Percentiles rank a stretch among this genome's conserved stretches.
Evolutionary conservation across 2,329 filamentous ascomycete species (phyloP).

Genomic region (Xylaria sp.): DNA sequence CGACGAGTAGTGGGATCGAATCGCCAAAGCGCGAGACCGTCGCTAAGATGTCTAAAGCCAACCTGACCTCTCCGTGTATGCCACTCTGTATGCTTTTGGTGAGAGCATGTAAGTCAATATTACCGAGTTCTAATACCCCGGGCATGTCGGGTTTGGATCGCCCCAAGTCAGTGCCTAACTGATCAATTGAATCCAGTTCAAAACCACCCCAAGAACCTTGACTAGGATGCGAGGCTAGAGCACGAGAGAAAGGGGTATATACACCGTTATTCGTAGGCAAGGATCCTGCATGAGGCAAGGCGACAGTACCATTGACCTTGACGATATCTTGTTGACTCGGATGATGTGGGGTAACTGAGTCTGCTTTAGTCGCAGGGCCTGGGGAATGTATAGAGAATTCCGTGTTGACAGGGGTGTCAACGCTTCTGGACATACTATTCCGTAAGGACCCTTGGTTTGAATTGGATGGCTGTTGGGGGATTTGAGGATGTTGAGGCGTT

Average conservation of each 20-base stretch:
- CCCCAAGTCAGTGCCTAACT: slow-evolving; percentile 73
- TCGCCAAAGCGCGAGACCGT: slow-evolving; percentile 72
- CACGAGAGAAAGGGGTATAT: slow-evolving; percentile 65
- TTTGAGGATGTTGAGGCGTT: slow-evolving; percentile 54
- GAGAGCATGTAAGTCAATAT: slow-evolving; percentile 89
- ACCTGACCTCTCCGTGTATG: slow-evolving; percentile 86
- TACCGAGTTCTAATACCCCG: slow-evolving; percentile 78
- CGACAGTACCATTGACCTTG: slow-evolving; percentile 42
- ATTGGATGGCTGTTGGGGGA: slow-evolving; percentile 58
- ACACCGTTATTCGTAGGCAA: slow-evolving; percentile 60
- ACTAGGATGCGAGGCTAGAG: slow-evolving; percentile 57
- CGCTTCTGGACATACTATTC: slow-evolving; percentile 63
- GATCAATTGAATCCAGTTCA: slow-evolving; percentile 71
- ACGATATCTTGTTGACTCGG: slow-evolving; percentile 48
- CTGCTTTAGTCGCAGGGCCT: slow-evolving; percentile 52
- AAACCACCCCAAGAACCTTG: slow-evolving; percentile 67
- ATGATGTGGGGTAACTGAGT: slow-evolving; percentile 56
- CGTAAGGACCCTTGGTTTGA: slow-evolving; percentile 57
- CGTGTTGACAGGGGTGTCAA: slow-evolving; percentile 56
- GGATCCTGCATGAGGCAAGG: slow-evolving; percentile 49
- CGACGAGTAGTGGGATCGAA: slow-evolving; percentile 69
- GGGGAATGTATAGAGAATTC: slow-evolving; percentile 61
- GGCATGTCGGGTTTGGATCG: slow-evolving; percentile 80
- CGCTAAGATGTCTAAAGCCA: slow-evolving; percentile 86
- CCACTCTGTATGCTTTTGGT: slow-evolving; percentile 91